A percentile compares a stretch with the other conserved stretches of the same genome.
phyloP scores from a whole-genome alignment of 106 monocot species.

The Allium fistulosum region DNA sequence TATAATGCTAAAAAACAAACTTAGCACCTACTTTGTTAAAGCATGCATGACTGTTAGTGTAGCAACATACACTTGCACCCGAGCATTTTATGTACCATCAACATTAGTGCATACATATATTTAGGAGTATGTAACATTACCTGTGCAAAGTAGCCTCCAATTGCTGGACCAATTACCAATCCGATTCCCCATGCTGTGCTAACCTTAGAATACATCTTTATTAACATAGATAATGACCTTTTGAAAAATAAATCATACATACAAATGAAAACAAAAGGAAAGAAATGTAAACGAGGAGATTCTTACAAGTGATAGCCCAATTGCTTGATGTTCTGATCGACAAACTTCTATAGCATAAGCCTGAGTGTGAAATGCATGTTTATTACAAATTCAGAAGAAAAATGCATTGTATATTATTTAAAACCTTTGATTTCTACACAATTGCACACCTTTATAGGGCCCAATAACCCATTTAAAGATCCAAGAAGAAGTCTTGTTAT shows the following conservation, averaged over 20 bases:
- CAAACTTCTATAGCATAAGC: conserved; percentile 77
- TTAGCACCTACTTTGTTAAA: too few relatives aligned
- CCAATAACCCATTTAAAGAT: conserved; percentile 56
- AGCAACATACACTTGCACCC: too few relatives aligned
- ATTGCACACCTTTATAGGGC: conserved; percentile 50
- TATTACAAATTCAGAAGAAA: too few relatives aligned
- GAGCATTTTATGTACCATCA: too few relatives aligned
- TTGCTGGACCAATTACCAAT: conserved; percentile 21
- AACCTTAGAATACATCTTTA: conserved; percentile 10
- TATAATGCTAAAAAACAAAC: too few relatives aligned
- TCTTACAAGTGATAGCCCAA: conserved; percentile 67
- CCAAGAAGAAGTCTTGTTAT: conserved; percentile 63
- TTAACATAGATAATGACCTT: not conserved
- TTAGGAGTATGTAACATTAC: not conserved
- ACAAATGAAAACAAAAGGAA: not conserved
- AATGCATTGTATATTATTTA: too few relatives aligned
- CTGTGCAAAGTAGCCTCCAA: conserved; percentile 21
- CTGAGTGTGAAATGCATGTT: conserved; percentile 15
- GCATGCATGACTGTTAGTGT: too few relatives aligned
- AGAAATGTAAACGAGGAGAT: not conserved
- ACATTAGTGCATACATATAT: too few relatives aligned
- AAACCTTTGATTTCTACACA: too few relatives aligned
- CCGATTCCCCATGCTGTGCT: conserved; percentile 26
- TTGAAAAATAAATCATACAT: not conserved
- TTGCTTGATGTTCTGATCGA: conserved; percentile 59